These are phyloP conservation scores for Cadophora sp. DNA, from an alignment of 2,329 filamentous ascomycete species.

Conservation along the genomic window DNA sequence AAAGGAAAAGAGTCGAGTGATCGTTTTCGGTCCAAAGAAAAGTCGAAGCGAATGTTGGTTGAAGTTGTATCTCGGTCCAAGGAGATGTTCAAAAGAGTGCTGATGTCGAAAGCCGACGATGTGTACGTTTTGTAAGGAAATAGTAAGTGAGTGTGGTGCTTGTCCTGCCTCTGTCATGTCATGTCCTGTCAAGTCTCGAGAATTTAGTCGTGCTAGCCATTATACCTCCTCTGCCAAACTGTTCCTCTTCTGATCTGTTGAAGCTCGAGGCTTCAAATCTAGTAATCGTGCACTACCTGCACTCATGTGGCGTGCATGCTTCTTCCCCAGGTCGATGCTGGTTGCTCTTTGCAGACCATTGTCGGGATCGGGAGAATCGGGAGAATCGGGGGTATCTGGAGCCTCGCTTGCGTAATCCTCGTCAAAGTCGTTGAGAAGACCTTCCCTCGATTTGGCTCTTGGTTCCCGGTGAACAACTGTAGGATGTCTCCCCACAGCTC, in stretches of 20 bases:
- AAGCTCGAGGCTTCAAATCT: conserved; percentile 65
- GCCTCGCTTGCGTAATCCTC: conserved; percentile 36
- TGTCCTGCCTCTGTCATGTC: conserved; percentile 35
- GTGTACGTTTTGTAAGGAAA: conserved; percentile 38
- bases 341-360: conserved; percentile 65
- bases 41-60: conserved; percentile 40
- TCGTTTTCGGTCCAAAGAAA: conserved; percentile 40
- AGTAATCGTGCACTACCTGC: conserved; percentile 79
- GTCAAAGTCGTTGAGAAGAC: conserved; percentile 48
- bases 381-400: conserved; percentile 27
- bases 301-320: conserved; percentile 75
- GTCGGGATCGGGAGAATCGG: conserved; percentile 12
- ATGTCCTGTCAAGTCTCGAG: conserved; percentile 14
- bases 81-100: conserved; percentile 44
- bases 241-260: conserved; percentile 51
- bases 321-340: conserved; percentile 68
- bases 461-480: conserved; percentile 69
- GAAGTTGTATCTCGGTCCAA: conserved; percentile 29
- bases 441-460: conserved; percentile 65
- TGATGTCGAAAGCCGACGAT: conserved; percentile 37
- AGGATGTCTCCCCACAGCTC: conserved; percentile 53
- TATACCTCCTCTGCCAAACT: conserved; percentile 22
- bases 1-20: conserved; percentile 32
- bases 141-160: conserved; percentile 44
- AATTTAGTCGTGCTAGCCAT: conserved; percentile 10